Evolutionary conservation across 768 basidiomycete genomes (phyloP).

Genomic region (Boletus tylopilopsis): DNA sequence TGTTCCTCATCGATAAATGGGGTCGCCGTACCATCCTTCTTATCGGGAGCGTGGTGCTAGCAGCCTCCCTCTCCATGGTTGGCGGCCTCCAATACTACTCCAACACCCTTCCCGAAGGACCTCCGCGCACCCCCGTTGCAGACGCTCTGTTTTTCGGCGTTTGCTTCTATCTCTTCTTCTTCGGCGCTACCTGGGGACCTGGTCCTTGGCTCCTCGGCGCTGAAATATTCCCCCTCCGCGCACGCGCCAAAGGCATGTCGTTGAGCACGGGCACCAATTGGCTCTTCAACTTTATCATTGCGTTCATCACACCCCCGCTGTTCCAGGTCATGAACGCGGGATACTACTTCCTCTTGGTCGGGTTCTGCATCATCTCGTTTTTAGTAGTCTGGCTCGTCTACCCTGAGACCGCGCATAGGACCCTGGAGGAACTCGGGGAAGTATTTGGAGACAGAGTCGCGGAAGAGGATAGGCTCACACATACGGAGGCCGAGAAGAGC

Average conservation of each 20-base stretch:
- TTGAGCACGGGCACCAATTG: conserved; percentile 33
- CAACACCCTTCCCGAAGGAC: conserved; percentile 37
- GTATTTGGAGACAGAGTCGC: conserved; percentile 41
- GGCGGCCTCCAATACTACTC: conserved; percentile 48
- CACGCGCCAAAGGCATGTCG: conserved; percentile 38
- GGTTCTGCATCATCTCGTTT: conserved; percentile 42
- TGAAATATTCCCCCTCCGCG: conserved; percentile 45
- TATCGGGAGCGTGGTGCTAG: conserved; percentile 41
- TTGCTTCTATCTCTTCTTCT: conserved; percentile 58
- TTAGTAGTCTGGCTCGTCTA: conserved; percentile 46
- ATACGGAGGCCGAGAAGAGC: conserved; percentile 12
- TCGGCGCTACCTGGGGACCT: conserved; percentile 55
- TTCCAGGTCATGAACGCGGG: conserved; percentile 47
- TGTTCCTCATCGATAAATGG: conserved; percentile 50
- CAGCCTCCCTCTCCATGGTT: conserved; percentile 44
- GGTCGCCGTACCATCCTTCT: conserved; percentile 51
- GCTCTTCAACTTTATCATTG: conserved; percentile 39
- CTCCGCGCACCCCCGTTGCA: conserved; percentile 29
- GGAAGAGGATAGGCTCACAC: conserved; percentile 23
- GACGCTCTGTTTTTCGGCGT: conserved; percentile 41
- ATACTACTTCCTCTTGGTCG: conserved; percentile 50
- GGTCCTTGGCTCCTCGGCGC: conserved; percentile 51
- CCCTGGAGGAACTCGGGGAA: conserved; percentile 47
- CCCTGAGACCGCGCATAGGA: conserved; percentile 45
- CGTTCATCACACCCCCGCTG: conserved; percentile 54